Evolutionary conservation across 2,329 filamentous ascomycete genomes (phyloP), one percentile per base, ranked within the genome.

Genomic region (Zasmidium cellare): DNA sequence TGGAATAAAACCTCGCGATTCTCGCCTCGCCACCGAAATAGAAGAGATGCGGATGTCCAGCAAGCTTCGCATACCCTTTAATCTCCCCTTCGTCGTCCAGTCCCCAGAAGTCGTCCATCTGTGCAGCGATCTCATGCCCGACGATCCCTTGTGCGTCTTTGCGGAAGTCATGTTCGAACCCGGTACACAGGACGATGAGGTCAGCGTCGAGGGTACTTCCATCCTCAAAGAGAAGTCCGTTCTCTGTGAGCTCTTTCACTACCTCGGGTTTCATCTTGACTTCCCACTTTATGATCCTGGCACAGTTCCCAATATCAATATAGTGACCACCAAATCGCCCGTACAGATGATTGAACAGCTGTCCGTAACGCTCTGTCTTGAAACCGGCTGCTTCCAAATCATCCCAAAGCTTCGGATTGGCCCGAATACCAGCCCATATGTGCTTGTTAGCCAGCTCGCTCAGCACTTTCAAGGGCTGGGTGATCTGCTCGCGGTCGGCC

Each of bases 31-130:
- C 79, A 3, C 78, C 79, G 56, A 74, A 72, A 58, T 77, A 80
- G 72, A 75, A 81, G 6, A 81, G 64, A 2, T 73, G 69, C 0
- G 71, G 74, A 60, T 71, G 72, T 19, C 71, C 71, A 47, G 69
- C 69, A 11, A 69, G 73, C 56, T 69, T 75, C 61, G 73, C 79
- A 54, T 75, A 75, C 0, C 76, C 79, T 52, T 74, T 70, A 25
- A 80, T 66, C 62, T 82, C 80, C 9, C 79, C 79, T 57, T 82
- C 79, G 2, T 71, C 62, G 65, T 81, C 75, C 11, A 80, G 62
- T 0, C 77, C 74, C 73, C 74, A 80, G 47, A 75, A 79, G 55
- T 80, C 76, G 5, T 76, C 75, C 20, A 79, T 69, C 16, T 70
- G 63, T 25, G 75, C 70, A 2, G 75, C 75, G 2, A 78, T 66